phyloP scores from a whole-genome alignment of 768 basidiomycete species.

The Amanita exitialis region DNA sequence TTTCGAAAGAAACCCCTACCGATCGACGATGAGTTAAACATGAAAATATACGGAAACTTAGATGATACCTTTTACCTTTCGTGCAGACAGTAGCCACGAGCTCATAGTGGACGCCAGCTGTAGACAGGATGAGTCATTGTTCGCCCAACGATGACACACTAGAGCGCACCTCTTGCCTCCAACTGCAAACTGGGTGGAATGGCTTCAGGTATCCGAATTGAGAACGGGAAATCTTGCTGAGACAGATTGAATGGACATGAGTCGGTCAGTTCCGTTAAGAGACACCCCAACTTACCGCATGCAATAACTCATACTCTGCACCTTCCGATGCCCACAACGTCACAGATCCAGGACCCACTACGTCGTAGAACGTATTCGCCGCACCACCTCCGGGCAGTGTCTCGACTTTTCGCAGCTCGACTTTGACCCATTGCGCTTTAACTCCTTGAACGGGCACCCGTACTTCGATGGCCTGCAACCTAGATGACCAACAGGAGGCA shows the following conservation, averaged over 20 bases:
- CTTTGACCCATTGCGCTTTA: conserved; percentile 87
- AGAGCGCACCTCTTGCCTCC: conserved; percentile 54
- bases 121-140: conserved; percentile 1
- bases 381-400: conserved; percentile 63
- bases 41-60: neutral
- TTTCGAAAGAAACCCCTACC: conserved; percentile 76
- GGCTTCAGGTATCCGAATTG: conserved; percentile 86
- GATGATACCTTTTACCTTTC: conserved; percentile 67
- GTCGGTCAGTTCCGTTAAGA: neutral
- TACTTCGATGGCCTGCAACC: conserved; percentile 70
- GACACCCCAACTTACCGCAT: conserved; percentile 40
- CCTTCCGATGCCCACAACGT: conserved; percentile 64
- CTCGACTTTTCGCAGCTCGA: conserved; percentile 89
- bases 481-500: neutral
- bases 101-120: conserved; percentile 85
- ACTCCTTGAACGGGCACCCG: conserved; percentile 64
- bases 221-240: conserved; percentile 84
- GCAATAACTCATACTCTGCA: conserved; percentile 58
- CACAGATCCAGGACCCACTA: conserved; percentile 73
- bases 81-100: conserved; percentile 80
- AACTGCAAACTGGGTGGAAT: conserved; percentile 81
- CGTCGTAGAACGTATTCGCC: conserved; percentile 67
- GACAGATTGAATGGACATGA: neutral
- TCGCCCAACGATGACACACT: neutral
- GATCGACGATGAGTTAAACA: conserved; percentile 1